phyloP scores from a whole-genome alignment of 352 stramenopile species.

The Phytophthora palmivora region DNA sequence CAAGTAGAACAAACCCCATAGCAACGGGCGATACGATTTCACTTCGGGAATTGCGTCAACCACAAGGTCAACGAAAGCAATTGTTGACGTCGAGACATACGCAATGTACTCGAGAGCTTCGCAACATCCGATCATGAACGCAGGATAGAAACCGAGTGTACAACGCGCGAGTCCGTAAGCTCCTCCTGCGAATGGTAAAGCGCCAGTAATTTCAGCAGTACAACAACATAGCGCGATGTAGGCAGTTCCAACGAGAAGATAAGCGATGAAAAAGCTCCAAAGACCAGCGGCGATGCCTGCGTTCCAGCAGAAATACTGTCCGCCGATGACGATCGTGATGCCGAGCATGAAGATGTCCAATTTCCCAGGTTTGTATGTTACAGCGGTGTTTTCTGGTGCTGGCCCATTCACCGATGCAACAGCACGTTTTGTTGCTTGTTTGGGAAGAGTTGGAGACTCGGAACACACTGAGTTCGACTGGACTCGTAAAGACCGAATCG shows the following conservation, averaged over 20 bases:
- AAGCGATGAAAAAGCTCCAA: conserved; percentile 48
- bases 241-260: conserved; percentile 41
- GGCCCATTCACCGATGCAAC: neutral
- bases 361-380: conserved; percentile 31
- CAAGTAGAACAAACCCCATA: conserved; percentile 44
- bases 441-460: neutral
- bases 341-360: conserved; percentile 57
- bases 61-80: conserved; percentile 46
- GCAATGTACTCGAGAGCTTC: conserved; percentile 57
- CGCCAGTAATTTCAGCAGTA: conserved; percentile 54
- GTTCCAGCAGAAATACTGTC: conserved; percentile 66
- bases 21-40: conserved; percentile 27
- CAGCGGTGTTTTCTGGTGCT: neutral
- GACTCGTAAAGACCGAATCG: conserved; percentile 22
- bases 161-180: conserved; percentile 51
- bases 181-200: conserved; percentile 52
- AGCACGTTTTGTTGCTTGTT: conserved; percentile 8
- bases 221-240: conserved; percentile 54
- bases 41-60: conserved; percentile 19
- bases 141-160: conserved; percentile 51
- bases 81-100: conserved; percentile 46
- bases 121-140: conserved; percentile 58
- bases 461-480: neutral
- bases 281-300: conserved; percentile 46
- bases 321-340: conserved; percentile 62